These are phyloP conservation scores for Geotrichum restrictum DNA, from an alignment of 1,139 yeast species.

Conservation along the genomic window DNA sequence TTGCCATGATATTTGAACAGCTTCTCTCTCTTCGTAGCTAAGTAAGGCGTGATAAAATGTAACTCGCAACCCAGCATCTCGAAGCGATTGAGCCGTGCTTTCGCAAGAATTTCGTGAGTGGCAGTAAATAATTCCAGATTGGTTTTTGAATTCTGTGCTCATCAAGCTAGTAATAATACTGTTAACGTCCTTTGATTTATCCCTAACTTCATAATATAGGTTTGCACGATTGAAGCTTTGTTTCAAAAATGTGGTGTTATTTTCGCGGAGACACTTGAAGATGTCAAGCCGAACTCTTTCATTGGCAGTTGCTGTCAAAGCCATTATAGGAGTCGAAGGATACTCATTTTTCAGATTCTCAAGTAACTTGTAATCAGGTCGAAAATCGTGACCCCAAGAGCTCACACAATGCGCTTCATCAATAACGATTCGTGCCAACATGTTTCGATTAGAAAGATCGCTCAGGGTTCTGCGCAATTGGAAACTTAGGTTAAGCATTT, in stretches of 20 bases:
- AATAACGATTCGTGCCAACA: constrained; percentile 83
- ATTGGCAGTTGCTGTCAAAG: constrained; percentile 96
- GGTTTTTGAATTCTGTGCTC: constrained; percentile 46
- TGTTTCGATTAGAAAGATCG: constrained; percentile 41
- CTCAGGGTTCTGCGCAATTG: constrained; percentile 27
- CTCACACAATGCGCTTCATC: constrained; percentile 99
- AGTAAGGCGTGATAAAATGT: constrained; percentile 92
- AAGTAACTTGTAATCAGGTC: constrained; percentile 90
- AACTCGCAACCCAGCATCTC: constrained; percentile 58
- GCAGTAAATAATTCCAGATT: constrained; percentile 89
- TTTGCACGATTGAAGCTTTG: constrained; percentile 87
- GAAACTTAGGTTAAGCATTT: constrained; percentile 78
- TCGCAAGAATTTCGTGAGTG: constrained; percentile 89
- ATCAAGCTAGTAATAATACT: constrained; percentile 44
- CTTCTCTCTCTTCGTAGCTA: constrained; percentile 67
- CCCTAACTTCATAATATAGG: constrained; percentile 69
- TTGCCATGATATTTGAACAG: constrained; percentile 82
- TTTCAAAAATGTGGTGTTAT: constrained; percentile 50
- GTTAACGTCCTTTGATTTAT: constrained; percentile 61
- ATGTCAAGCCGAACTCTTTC: constrained; percentile 87
- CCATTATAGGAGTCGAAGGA: constrained; percentile 87
- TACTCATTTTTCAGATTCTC: constrained; percentile 66
- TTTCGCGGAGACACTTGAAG: constrained; percentile 33
- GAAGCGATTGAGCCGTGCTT: constrained; percentile 62
- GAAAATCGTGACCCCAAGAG: constrained; percentile 98